phyloP scores from a whole-genome alignment of 139 green algal species.

The Tetraselmis striata region DNA sequence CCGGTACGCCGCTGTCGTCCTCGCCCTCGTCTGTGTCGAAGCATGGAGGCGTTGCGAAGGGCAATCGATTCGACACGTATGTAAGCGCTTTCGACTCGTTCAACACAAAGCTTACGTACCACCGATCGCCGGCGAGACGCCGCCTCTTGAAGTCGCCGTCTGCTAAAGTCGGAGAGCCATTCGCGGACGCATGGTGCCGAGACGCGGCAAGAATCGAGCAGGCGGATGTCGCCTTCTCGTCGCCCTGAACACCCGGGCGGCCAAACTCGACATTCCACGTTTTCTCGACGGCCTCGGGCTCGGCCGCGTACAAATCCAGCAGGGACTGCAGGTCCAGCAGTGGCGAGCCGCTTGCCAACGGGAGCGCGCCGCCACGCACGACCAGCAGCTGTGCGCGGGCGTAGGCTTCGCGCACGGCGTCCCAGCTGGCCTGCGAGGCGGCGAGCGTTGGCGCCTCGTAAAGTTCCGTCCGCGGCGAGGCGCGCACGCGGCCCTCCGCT shows the following conservation, averaged over 20 bases:
- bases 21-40: not conserved
- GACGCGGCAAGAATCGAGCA: not conserved
- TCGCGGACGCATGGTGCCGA: too few species aligned
- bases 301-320: too few species aligned
- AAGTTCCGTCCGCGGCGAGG: not conserved
- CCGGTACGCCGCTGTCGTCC: too few species aligned
- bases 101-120: not conserved
- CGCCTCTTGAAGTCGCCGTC: too few species aligned
- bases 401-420: not conserved
- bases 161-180: too few species aligned
- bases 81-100: not conserved
- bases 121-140: too few species aligned
- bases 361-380: not conserved
- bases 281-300: not conserved
- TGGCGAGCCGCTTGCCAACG: not conserved
- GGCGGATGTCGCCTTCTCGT: not conserved
- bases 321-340: not conserved
- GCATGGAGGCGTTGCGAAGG: not conserved
- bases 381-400: not conserved
- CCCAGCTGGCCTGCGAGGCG: not conserved
- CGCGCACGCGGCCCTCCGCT: not conserved
- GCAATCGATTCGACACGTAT: not conserved
- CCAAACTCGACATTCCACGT: not conserved
- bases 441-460: not conserved
- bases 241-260: too few species aligned